Conservation (phyloP, 345 rosid species). For the Dimocarpus longan region DNA sequence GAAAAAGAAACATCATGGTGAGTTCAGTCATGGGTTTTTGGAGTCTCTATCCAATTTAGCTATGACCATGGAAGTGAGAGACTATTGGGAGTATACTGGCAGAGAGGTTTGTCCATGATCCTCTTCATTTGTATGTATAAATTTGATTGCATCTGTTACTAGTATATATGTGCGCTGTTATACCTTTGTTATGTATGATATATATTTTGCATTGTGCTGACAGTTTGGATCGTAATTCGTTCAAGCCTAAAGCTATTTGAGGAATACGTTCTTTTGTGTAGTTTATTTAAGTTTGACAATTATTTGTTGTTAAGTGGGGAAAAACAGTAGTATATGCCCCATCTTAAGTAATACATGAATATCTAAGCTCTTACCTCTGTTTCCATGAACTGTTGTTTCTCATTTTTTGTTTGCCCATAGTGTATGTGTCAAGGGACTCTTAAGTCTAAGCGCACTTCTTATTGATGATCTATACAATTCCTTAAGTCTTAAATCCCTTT, state of each 20-base stretch:
- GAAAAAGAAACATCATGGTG: slow-evolving; percentile 27
- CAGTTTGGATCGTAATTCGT: not conserved
- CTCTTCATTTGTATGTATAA: not conserved
- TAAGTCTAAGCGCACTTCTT: not conserved
- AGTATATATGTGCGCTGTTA: not conserved
- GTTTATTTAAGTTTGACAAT: not conserved
- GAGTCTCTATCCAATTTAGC: slow-evolving; percentile 17
- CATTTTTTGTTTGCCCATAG: not conserved
- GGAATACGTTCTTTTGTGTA: not conserved
- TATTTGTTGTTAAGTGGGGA: not conserved
- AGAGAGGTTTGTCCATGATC: slow-evolving; percentile 37
- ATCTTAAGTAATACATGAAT: not conserved
- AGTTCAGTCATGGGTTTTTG: slow-evolving; percentile 19
- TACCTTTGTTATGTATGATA: not conserved
- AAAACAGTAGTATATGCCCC: not conserved
- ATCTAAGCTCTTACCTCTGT: not conserved
- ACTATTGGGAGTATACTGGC: slow-evolving; percentile 41
- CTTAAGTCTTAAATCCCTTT: not conserved
- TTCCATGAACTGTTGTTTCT: not conserved
- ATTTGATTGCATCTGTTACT: not conserved
- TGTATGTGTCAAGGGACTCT: not conserved
- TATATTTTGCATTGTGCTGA: not conserved
- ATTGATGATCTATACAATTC: not conserved
- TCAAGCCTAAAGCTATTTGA: not conserved
- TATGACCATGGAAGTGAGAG: slow-evolving; percentile 33